phyloP scores from a whole-genome alignment of 1,284 basidiomycete species.

The Uromyces viciae-fabae region DNA sequence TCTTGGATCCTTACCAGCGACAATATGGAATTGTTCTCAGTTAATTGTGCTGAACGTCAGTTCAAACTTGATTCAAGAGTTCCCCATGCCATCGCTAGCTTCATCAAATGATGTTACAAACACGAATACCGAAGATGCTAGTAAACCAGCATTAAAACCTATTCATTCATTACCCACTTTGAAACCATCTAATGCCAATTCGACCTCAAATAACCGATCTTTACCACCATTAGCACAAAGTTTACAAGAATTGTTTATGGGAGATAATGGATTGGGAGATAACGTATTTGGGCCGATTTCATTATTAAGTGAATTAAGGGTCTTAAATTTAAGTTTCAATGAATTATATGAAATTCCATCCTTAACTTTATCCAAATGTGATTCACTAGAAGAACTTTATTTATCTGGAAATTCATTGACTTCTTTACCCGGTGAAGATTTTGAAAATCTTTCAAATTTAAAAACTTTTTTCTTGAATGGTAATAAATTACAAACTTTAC shows the following conservation, averaged over 20 bases:
- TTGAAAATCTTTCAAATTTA: conserved; percentile 67
- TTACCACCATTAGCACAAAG: conserved; percentile 69
- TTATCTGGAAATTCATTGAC: conserved; percentile 89
- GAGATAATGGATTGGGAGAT: conserved; percentile 83
- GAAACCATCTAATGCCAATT: conserved; percentile 44
- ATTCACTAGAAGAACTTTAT: conserved; percentile 76
- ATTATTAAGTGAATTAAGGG: conserved; percentile 69
- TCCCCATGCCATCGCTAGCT: conserved; percentile 64
- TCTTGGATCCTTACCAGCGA: conserved; percentile 69
- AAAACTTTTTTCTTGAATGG: conserved; percentile 83
- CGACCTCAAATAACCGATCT: conserved; percentile 47
- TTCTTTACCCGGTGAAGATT: conserved; percentile 80
- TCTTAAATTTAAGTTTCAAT: conserved; percentile 93
- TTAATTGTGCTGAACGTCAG: conserved; percentile 77
- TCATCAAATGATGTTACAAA: conserved; percentile 45
- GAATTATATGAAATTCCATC: conserved; percentile 84
- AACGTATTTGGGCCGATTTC: conserved; percentile 73
- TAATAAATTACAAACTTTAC: conserved; percentile 87
- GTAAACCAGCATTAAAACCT: neutral
- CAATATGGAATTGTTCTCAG: conserved; percentile 78
- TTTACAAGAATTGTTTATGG: conserved; percentile 74
- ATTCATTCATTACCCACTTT: conserved; percentile 51
- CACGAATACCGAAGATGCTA: conserved; percentile 45
- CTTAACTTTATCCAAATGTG: conserved; percentile 67
- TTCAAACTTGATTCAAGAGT: conserved; percentile 76